Base-by-base conservation (phyloP, 192 early-diverging fungal species). In the Podila epicladia region DNA sequence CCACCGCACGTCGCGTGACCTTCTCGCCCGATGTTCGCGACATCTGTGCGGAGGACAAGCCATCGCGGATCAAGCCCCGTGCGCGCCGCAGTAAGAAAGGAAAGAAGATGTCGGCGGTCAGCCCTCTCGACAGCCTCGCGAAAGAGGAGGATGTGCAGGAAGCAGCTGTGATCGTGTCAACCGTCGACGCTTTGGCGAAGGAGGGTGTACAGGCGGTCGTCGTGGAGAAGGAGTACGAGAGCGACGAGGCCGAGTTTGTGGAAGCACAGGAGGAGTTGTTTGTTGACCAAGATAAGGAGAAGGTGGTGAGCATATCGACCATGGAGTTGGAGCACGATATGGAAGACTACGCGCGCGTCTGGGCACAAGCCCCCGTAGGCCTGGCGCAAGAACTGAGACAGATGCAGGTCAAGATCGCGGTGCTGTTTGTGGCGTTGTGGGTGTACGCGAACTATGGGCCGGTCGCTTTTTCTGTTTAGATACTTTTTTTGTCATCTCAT, bases 211-310 rank as follows among this genome's bases (percentile, higher is more conserved):
- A 77, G 9, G n/a, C 58, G 1, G 63, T 76, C 58, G 61, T 26
- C 48, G 66, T 17, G 7, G 29, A 5, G 58, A 38, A 45, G 28
- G 67, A 69, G 7, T 69, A 53, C 13, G 57, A 59, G 26, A 68
- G 69, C n/a, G 69, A 72, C n/a, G 75, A 78, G 20, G 70, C 60
- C n/a, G 76, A 79, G 50, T 79, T 79, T 59, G 70, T 79, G 11
- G 76, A 79, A 49, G 76, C 76, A 3, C 32, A 58, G 6, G 69
- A 79, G n/a, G 65, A 72, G 22, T 58, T 72, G 2, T 1, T 13
- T 24, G 53, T 20, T 17, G 17, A 17, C 7, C 50, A 53, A 22
- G 50, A 55, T 9, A 26, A 55, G 3, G 50, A 55, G 24, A 26
- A 9, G 53, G 24, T 1, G 17, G 22, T 26, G 1, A 55, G 11